Evolutionary conservation across 495 filamentous ascomycete species (phyloP), one percentile per base, ranked within the genome.

Genomic region (Melanomma pulvis-pyrius): DNA sequence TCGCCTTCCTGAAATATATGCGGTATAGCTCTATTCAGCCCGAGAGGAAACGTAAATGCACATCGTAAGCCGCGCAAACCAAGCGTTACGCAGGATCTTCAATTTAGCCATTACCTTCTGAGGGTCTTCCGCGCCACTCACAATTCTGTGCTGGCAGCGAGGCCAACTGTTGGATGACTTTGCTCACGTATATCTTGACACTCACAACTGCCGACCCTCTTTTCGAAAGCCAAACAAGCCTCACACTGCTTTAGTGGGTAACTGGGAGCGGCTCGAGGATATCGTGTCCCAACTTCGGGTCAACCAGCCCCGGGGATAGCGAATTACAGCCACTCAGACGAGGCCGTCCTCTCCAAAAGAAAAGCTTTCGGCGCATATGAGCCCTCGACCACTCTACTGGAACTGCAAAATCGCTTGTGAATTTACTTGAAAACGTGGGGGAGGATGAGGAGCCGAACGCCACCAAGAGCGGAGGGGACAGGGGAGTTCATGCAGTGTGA

Each of bases 391-490:
- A 24, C 21, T 46, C 2, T 24, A 3, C 21, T 11, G 36, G 25
- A 32, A 29, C 24, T 13, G 30, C 19, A 5, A 30, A 24, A 7
- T 30, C 49, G 22, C 24, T 21, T 44, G 24, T 44, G 48, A 26
- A 29, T 28, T 53, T 30, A 61, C 46, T 3, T 46, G 32, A 62
- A 29, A 53, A 54, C 48, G 59, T 62, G 48, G 59, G 59, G 57
- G 47, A 61, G 19, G 7, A 19, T 41, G 48, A 49, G 36, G 24
- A 53, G 24, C 26, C 29, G 58, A 52, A 29, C 58, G 58, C 58
- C 58, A 50, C 58, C 21, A 12, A 12, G 28, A 32, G 24, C 1
- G 44, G 58, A 51, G 52, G 19, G 48, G 29, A 49, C 59, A 53
- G 49, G 59, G 59, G 47, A 28, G 21, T 44, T 26, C 39, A 6